Percentiles rank a stretch among this genome's conserved stretches.
Conservation (phyloP, 352 stramenopile species). For the Thraustochytrium sp. region DNA sequence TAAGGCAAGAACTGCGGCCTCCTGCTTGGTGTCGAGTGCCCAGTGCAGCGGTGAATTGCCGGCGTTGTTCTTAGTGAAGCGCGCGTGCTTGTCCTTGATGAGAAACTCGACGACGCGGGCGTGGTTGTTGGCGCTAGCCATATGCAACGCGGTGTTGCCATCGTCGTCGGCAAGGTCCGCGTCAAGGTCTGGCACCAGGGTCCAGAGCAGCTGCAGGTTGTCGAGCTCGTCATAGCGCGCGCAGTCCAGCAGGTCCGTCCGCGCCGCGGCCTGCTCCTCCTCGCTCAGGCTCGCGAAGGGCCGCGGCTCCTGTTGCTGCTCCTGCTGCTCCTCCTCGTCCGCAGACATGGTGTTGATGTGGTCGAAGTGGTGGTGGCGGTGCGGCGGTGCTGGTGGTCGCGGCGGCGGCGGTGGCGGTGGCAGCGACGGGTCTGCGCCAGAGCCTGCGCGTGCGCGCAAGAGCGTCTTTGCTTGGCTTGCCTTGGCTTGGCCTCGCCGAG, state of each 20-base stretch:
- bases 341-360: too few species aligned
- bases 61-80: neutral
- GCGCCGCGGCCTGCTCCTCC: conserved; percentile 49
- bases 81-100: neutral
- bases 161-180: conserved; percentile 17
- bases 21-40: conserved; percentile 32
- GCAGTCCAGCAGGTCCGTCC: conserved; percentile 59
- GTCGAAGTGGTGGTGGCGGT: too few species aligned
- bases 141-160: conserved; percentile 47
- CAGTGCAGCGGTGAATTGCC: conserved; percentile 1
- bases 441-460: too few species aligned
- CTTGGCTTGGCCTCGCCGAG: too few species aligned
- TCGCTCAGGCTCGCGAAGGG: neutral
- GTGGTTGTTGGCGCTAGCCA: conserved; percentile 46
- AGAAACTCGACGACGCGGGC: conserved; percentile 28
- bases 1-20: neutral
- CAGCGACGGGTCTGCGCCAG: too few species aligned
- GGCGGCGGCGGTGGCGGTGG: too few species aligned
- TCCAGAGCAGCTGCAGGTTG: conserved; percentile 53
- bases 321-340: too few species aligned
- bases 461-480: too few species aligned
- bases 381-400: too few species aligned
- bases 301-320: too few species aligned
- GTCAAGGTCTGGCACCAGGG: neutral
- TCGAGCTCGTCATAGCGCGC: conserved; percentile 63